Evolutionary conservation across 345 rosid species (phyloP).

Genomic region (Euphorbia lathyris): DNA sequence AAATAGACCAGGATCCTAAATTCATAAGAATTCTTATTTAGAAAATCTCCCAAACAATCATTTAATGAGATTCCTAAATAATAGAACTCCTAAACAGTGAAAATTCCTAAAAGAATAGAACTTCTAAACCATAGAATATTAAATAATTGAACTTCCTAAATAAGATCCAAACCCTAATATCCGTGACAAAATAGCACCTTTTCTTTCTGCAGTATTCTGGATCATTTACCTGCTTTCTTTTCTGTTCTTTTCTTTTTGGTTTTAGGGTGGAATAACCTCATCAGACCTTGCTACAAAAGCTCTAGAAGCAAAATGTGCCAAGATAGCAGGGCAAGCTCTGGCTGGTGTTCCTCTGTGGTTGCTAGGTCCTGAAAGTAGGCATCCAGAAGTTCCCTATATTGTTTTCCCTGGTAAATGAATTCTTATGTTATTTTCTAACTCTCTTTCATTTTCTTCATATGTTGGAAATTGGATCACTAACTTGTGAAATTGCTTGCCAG

Average conservation of each 20-base stretch:
- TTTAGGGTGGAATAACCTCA: constrained; percentile 94
- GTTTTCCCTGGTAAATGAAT: constrained; percentile 80
- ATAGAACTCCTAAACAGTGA: too few relatives aligned
- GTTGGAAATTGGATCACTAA: neutral
- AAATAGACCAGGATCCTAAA: too few relatives aligned
- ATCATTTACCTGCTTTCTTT: neutral
- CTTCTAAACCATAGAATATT: too few relatives aligned
- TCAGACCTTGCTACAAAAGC: constrained; percentile 99
- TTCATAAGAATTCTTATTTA: too few relatives aligned
- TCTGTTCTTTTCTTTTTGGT: neutral
- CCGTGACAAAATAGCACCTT: neutral
- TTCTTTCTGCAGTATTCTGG: neutral
- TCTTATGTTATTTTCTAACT: neutral
- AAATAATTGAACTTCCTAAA: too few relatives aligned
- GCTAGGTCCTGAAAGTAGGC: constrained; percentile 95
- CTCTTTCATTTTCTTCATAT: neutral
- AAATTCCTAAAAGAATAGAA: too few relatives aligned
- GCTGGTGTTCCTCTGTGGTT: constrained; percentile 97
- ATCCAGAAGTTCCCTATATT: constrained; percentile 94
- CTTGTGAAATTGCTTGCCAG: constrained; percentile 31
- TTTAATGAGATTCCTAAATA: too few relatives aligned
- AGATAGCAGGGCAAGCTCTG: constrained; percentile 87
- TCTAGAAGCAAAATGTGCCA: constrained; percentile 79
- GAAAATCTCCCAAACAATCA: too few relatives aligned
- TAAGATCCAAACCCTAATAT: too few relatives aligned